A percentile compares a stretch with the other conserved stretches of the same genome.
Evolutionary conservation across 371 early-diverging fungal species (phyloP).

Genomic region (Mucor plumbeus): DNA sequence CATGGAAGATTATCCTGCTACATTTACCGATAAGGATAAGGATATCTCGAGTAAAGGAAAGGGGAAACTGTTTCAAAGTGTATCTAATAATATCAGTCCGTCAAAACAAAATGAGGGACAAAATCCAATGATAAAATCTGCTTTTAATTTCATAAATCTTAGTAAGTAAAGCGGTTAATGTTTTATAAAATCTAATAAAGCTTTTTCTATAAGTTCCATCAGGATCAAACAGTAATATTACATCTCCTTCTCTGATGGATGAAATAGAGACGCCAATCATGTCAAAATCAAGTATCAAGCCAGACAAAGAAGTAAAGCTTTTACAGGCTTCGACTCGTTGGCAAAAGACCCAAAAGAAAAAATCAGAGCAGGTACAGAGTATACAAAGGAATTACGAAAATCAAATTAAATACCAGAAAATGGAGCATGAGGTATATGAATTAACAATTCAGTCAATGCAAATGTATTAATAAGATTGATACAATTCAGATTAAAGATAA

Average conservation of each 20-base stretch:
- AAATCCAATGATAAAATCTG: neutral
- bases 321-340: neutral
- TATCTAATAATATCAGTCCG: neutral
- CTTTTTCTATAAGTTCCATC: neutral
- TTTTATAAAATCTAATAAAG: no score
- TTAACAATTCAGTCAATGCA: no score
- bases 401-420: neutral
- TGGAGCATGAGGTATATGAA: neutral
- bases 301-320: neutral
- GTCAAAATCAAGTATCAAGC: constrained; percentile 10
- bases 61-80: neutral
- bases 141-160: neutral
- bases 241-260: neutral
- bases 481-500: neutral
- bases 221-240: neutral
- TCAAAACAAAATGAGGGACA: neutral
- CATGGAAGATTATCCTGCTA: neutral
- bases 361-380: neutral
- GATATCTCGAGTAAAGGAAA: neutral
- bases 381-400: neutral
- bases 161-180: neutral
- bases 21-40: neutral
- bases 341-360: constrained; percentile 1
- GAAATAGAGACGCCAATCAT: neutral
- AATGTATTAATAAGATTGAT: neutral